Base-by-base conservation (phyloP, 805 yeast species). In the Metahyphopichia silvanorum region DNA sequence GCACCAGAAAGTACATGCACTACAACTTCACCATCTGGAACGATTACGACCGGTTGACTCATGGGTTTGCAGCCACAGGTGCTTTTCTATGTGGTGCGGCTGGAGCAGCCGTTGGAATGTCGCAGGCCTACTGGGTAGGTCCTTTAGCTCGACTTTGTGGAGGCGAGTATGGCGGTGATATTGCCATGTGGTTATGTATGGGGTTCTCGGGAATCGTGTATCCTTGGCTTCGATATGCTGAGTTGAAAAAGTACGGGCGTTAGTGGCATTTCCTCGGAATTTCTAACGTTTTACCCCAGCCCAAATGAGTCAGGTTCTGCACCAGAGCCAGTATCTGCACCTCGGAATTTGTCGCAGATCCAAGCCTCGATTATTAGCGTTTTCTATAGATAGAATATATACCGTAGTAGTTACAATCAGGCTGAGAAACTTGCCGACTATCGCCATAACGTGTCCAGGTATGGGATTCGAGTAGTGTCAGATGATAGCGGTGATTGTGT, bases 81-180 rank as follows among this genome's bases (percentile, higher is more conserved):
- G 72, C 88, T 2, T 86, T 86, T 45, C 45, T 74, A 3, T 60
- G 72, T 33, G 96, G 95, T 27, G 80, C 80, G 12, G 83, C 76
- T 0, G 95, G 95, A 29, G 94, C 86, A 1, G 86, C 83, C 2
- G 61, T 86, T 14, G 95, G 95, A 5, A 87, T 87, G 96, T 71
- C 84, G 16, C 96, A 87, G 55, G 83, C 79, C 5, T 87, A 87
- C 57, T 87, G 82, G 70, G 66, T 73, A 5, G 96, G 95, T 0
- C 86, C 86, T 0, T 44, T 86, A 8, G 94, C 95, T 9, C 56
- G 55, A 18, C 46, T 64, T 4, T 62, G 83, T 11, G 94, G 63
- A 3, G 64, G 94, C 14, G 78, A 69, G 5, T 55, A 57, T 39
- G 88, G 85, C 35, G 94, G 87, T 13, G 96, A 87, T 53, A 53